A percentile compares a stretch with the other conserved stretches of the same genome.
Conservation (phyloP, 1,139 yeast species). For the Saccharomyces hybrid region DNA sequence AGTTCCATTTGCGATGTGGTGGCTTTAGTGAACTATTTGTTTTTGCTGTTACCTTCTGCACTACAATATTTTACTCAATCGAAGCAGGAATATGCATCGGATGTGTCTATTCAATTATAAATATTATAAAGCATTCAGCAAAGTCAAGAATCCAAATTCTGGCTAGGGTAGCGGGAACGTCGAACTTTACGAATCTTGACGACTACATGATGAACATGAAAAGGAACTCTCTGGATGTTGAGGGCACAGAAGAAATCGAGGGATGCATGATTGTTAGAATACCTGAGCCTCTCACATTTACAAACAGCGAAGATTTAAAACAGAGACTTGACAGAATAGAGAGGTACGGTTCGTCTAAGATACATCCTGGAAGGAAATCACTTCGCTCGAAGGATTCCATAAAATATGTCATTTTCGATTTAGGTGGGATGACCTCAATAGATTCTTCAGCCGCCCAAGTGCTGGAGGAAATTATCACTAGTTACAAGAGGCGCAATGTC, state of each 20-base stretch:
- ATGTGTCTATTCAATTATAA: slow-evolving; percentile 64
- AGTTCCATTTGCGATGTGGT: slow-evolving; percentile 61
- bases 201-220: slow-evolving; percentile 21
- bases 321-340: slow-evolving; percentile 72
- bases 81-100: slow-evolving; percentile 90
- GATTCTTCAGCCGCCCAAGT: slow-evolving; percentile 88
- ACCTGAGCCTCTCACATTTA: slow-evolving; percentile 90
- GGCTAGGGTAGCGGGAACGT: slow-evolving; percentile 74
- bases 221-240: slow-evolving; percentile 5
- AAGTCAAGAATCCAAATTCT: slow-evolving; percentile 83
- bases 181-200: slow-evolving; percentile 73
- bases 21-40: slow-evolving; percentile 78
- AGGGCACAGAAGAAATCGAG: slow-evolving; percentile 58
- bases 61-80: slow-evolving; percentile 75
- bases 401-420: slow-evolving; percentile 66
- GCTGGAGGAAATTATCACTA: slow-evolving; percentile 49
- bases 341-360: slow-evolving; percentile 71
- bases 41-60: slow-evolving; percentile 59
- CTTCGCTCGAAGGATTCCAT: slow-evolving; percentile 49
- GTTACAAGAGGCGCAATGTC: slow-evolving; percentile 51
- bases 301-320: slow-evolving; percentile 79
- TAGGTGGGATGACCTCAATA: slow-evolving; percentile 77
- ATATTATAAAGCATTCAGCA: slow-evolving; percentile 81
- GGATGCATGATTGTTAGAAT: slow-evolving; percentile 81
- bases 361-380: slow-evolving; percentile 75